A percentile compares a stretch with the other conserved stretches of the same genome.
phyloP scores from a whole-genome alignment of 345 rosid genomes.

The Psidium guajava region DNA sequence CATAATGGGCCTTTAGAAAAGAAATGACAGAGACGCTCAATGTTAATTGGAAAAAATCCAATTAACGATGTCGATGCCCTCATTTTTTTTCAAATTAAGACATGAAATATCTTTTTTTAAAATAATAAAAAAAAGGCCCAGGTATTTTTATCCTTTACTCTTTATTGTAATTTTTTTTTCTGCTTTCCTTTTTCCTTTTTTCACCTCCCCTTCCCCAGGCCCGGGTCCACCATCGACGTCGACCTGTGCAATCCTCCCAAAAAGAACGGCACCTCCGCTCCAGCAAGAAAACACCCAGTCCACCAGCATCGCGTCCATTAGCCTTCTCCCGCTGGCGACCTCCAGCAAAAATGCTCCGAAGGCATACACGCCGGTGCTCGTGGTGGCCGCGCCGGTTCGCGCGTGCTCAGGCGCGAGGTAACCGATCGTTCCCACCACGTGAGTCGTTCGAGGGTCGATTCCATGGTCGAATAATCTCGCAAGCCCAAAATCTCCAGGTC shows the following conservation, averaged over 20 bases:
- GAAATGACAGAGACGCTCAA: background rate
- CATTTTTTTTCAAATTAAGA: no score
- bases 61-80: no score
- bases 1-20: background rate
- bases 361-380: slow-evolving; percentile 25
- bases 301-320: slow-evolving; percentile 15
- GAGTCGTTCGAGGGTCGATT: slow-evolving; percentile 23
- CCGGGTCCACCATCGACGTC: no score
- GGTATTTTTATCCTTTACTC: no score
- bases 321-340: slow-evolving; percentile 42
- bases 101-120: no score
- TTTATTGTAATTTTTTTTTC: no score
- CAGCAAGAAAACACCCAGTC: slow-evolving; percentile 29
- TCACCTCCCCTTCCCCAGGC: no score
- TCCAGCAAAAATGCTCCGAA: slow-evolving; percentile 41
- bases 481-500: slow-evolving; percentile 45
- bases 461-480: slow-evolving; percentile 32
- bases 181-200: no score
- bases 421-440: slow-evolving; percentile 31
- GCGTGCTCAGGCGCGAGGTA: slow-evolving; percentile 39
- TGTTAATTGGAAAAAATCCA: background rate
- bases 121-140: no score
- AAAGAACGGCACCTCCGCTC: slow-evolving; percentile 15
- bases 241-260: no score
- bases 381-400: slow-evolving; percentile 25